phyloP scores from a whole-genome alignment of 176 grass and related monocot genomes.

The Echinochloa phyllopogon region DNA sequence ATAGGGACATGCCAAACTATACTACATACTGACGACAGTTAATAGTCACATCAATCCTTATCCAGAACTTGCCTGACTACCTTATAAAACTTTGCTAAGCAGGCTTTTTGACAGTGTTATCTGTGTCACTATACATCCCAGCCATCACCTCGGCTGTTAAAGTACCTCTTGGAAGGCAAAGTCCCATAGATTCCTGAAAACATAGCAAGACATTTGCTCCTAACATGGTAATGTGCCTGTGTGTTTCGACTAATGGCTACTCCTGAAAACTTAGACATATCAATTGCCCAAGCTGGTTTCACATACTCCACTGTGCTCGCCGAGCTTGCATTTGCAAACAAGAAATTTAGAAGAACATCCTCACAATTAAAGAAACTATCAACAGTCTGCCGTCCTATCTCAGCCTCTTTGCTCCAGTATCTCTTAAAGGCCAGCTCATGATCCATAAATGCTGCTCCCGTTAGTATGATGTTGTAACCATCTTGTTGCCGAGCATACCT shows the following conservation, averaged over 20 bases:
- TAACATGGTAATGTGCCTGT: constrained; percentile 69
- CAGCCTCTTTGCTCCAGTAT: constrained; percentile 75
- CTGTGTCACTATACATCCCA: constrained; percentile 74
- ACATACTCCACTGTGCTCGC: constrained; percentile 80
- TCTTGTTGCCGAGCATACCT: constrained; percentile 56
- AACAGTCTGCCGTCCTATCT: constrained; percentile 62
- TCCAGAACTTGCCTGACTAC: not conserved
- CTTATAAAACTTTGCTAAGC: constrained; percentile 30
- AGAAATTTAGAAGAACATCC: constrained; percentile 88
- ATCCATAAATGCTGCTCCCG: constrained; percentile 95
- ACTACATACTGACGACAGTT: not conserved
- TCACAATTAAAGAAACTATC: constrained; percentile 86
- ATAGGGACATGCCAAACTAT: constrained; percentile 20
- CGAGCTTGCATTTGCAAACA: constrained; percentile 76
- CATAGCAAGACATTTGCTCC: constrained; percentile 73
- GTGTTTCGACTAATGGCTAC: constrained; percentile 84
- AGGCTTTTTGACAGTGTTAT: constrained; percentile 18
- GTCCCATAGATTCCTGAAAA: constrained; percentile 82
- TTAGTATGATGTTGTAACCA: constrained; percentile 90
- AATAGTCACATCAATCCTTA: not conserved
- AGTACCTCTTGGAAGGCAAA: constrained; percentile 67
- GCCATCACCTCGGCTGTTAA: constrained; percentile 67
- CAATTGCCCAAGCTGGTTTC: constrained; percentile 87
- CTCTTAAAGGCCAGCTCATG: constrained; percentile 75
- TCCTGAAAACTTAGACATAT: constrained; percentile 94